These are phyloP conservation scores for Cryoendolithus antarcticus DNA, from an alignment of 2,329 filamentous ascomycete species.

Conservation along the genomic window DNA sequence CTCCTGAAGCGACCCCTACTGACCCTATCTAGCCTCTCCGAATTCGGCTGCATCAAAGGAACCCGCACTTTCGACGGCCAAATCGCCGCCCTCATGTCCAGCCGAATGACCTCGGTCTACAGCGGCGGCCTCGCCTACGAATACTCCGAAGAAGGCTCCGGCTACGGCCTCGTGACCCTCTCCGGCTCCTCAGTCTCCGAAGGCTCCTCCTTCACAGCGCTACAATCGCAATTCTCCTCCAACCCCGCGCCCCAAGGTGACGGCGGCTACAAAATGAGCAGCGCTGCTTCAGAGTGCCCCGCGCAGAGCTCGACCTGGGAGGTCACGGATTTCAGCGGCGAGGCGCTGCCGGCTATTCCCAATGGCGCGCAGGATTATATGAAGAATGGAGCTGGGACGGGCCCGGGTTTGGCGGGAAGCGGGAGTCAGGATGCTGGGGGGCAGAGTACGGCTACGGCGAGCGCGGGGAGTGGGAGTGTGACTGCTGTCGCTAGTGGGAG, in stretches of 20 bases:
- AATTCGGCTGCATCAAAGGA: constrained; percentile 80
- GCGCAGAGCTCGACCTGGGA: constrained; percentile 42
- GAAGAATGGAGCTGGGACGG: constrained; percentile 43
- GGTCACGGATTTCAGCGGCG: constrained; percentile 32
- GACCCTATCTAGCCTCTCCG: constrained; percentile 64
- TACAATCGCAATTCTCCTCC: constrained; percentile 38
- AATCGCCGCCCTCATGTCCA: constrained; percentile 62
- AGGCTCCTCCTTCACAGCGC: constrained; percentile 47
- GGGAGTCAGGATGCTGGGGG: constrained; percentile 44
- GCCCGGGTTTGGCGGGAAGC: constrained; percentile 40
- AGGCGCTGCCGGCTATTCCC: constrained; percentile 44
- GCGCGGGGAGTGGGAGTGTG: constrained; percentile 36
- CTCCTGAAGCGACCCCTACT: constrained; percentile 66
- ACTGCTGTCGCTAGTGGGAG: constrained; percentile 24
- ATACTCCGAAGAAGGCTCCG: constrained; percentile 67
- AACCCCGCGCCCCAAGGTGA: constrained; percentile 41
- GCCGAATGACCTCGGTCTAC: constrained; percentile 76
- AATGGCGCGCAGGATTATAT: constrained; percentile 42
- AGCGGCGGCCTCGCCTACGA: constrained; percentile 93
- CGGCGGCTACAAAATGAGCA: constrained; percentile 45
- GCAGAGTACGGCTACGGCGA: constrained; percentile 34
- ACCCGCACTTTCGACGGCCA: constrained; percentile 64
- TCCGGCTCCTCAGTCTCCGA: constrained; percentile 36
- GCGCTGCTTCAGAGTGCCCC: constrained; percentile 42
- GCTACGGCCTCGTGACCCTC: constrained; percentile 67